Conservation (phyloP, 2,329 filamentous ascomycete genomes). For the Pyrenochaeta sp. region DNA sequence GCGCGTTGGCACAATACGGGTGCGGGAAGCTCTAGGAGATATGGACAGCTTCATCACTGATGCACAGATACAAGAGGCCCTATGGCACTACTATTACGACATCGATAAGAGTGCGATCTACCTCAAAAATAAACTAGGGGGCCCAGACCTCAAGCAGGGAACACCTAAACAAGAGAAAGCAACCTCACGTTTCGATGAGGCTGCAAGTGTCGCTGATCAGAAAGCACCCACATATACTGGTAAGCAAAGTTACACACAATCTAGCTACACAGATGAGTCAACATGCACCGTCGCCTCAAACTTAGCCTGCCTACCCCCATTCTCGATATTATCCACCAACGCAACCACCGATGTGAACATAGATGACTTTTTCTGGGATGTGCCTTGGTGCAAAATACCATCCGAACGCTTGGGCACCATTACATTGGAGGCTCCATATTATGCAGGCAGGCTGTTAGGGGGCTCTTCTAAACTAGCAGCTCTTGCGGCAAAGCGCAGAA, state of each 20-base stretch:
- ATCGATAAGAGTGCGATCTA: conserved; percentile 85
- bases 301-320: conserved; percentile 43
- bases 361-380: conserved; percentile 81
- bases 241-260: conserved; percentile 50
- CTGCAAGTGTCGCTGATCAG: conserved; percentile 48
- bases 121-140: conserved; percentile 66
- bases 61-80: conserved; percentile 82
- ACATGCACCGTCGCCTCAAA: conserved; percentile 18
- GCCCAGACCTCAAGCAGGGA: conserved; percentile 32
- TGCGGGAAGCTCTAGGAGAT: conserved; percentile 71
- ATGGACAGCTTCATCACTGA: conserved; percentile 66
- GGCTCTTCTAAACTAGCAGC: conserved; percentile 89
- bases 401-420: conserved; percentile 68
- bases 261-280: conserved; percentile 20
- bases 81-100: conserved; percentile 98
- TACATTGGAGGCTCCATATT: conserved; percentile 67
- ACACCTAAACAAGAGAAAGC: conserved; percentile 51
- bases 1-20: conserved; percentile 71
- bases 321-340: conserved; percentile 27
- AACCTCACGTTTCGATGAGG: conserved; percentile 55
- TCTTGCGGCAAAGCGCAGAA: conserved; percentile 84
- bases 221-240: conserved; percentile 54
- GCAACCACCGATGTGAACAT: conserved; percentile 51
- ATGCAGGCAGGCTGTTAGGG: conserved; percentile 76
- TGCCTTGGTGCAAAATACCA: conserved; percentile 84